Conservation (phyloP, 495 filamentous ascomycete genomes). For the Clavariopsis aquatica region DNA sequence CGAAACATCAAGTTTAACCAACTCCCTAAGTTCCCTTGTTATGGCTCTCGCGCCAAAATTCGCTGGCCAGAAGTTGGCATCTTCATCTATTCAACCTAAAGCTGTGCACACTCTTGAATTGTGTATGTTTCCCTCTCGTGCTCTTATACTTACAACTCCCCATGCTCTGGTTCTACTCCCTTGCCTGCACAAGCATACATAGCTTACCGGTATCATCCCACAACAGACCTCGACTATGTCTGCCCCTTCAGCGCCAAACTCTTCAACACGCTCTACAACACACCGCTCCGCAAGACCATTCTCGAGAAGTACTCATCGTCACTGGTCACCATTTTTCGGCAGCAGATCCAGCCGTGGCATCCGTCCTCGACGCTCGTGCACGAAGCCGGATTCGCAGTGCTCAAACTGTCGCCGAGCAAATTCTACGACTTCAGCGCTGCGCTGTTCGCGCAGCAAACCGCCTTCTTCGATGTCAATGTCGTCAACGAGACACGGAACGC, state of each 20-base stretch:
- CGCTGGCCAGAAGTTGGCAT: slow-evolving; percentile 64
- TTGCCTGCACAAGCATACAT: no score
- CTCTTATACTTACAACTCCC: background rate
- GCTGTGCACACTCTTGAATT: slow-evolving; percentile 73
- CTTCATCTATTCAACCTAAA: slow-evolving; percentile 45
- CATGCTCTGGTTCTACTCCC: background rate
- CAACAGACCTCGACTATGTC: slow-evolving; percentile 75
- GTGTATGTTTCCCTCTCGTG: slow-evolving; percentile 49
- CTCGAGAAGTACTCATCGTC: slow-evolving; percentile 57
- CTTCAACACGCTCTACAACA: slow-evolving; percentile 55
- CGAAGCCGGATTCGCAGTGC: slow-evolving; percentile 81
- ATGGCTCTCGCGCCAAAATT: slow-evolving; percentile 84
- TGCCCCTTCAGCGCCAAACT: slow-evolving; percentile 55
- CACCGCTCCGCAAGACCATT: slow-evolving; percentile 57
- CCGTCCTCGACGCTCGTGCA: slow-evolving; percentile 84
- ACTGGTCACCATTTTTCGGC: slow-evolving; percentile 76
- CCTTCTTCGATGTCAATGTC: slow-evolving; percentile 79
- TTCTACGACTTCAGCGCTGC: slow-evolving; percentile 77
- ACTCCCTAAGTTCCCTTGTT: background rate
- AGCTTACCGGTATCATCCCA: background rate
- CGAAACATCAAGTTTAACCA: no score
- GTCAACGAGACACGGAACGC: slow-evolving; percentile 79
- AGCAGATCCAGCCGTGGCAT: slow-evolving; percentile 96
- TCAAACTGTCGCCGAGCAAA: slow-evolving; percentile 62
- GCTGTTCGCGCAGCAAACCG: slow-evolving; percentile 68